These are phyloP conservation scores for Cladosporium sp. DNA, from an alignment of 2,329 filamentous ascomycete genomes.

Conservation along the genomic window DNA sequence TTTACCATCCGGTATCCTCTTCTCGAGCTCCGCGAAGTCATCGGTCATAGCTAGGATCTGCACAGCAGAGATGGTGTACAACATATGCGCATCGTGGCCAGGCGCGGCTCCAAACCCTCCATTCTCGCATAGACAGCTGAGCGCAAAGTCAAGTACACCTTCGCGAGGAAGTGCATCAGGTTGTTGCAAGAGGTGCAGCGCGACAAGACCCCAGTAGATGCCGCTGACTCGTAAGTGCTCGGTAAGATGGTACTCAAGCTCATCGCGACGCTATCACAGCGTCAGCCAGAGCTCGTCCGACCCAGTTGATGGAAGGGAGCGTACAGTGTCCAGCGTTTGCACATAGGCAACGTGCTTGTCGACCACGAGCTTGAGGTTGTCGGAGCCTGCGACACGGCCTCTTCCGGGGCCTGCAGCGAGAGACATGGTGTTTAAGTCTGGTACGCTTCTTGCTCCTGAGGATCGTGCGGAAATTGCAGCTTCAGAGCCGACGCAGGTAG, in stretches of 20 bases:
- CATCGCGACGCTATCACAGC: slow-evolving; percentile 68
- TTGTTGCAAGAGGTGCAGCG: slow-evolving; percentile 76
- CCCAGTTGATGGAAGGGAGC: slow-evolving; percentile 30
- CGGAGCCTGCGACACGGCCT: slow-evolving; percentile 40
- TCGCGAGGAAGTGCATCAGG: slow-evolving; percentile 77
- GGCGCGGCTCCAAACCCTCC: slow-evolving; percentile 94
- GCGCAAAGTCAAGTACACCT: slow-evolving; percentile 84
- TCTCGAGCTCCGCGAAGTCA: slow-evolving; percentile 77
- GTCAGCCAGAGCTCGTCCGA: slow-evolving; percentile 20
- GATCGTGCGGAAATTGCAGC: slow-evolving; percentile 9
- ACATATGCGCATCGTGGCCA: slow-evolving; percentile 90
- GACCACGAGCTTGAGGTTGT: slow-evolving; percentile 50
- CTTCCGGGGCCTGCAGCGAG: slow-evolving; percentile 58
- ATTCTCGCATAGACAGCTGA: slow-evolving; percentile 83
- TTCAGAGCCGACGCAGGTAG: slow-evolving; percentile 6
- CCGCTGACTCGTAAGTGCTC: slow-evolving; percentile 94
- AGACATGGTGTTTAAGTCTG: slow-evolving; percentile 44
- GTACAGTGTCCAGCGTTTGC: slow-evolving; percentile 80
- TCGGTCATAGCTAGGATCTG: slow-evolving; percentile 87
- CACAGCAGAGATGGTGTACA: slow-evolving; percentile 91
- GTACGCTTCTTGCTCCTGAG: slow-evolving; percentile 1
- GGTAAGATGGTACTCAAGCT: slow-evolving; percentile 96
- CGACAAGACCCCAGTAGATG: slow-evolving; percentile 91
- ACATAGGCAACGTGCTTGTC: slow-evolving; percentile 86
- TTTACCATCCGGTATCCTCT: slow-evolving; percentile 61